Evolutionary conservation across 371 early-diverging fungal species (phyloP), one percentile per base, ranked within the genome.

Genomic region (Catenaria anguillulae): DNA sequence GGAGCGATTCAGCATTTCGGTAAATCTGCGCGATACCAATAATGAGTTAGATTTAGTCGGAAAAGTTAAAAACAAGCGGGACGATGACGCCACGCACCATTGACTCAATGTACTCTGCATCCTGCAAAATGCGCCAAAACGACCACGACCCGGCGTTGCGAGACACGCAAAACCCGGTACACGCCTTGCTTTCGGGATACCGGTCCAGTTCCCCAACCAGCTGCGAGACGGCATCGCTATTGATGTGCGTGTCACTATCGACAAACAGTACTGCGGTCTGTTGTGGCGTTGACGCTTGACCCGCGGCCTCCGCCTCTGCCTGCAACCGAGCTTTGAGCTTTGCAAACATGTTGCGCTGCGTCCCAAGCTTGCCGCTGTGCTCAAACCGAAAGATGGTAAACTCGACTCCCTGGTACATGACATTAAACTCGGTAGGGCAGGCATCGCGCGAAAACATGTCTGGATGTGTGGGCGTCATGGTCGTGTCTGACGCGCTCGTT

Each of bases 181-280:
- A 65, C 34, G 61, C 71, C 36, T 61, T 61, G 33, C 56, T 48
- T 24, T 64, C 52, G 1, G 58, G 65, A 50, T 66, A 59, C 34
- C 64, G 60, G 31, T 71, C 63, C 66, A 74, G 63, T 15, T 64
- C 69, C 59, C 62, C 54, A 4, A 68, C 63, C 54, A 75, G 68
- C 58, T 74, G 64, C 35, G 62, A 55, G 17, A 75, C 60, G 19
- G 69, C 65, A 33, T 68, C 55, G 0, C 56, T 35, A 21, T 70
- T 65, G n/a, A 76, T 40, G 1, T 72, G 42, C 31, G 70, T 74
- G 62, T 76, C 76, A n/a, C 72, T 71, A 64, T 76, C 76, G 26
- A 74, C 66, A 42, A 74, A 72, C 40, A 76, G 62, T 23, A 76
- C 65, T 37, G 64, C 64, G 21, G 65, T 65, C 26, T 70, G n/a